Evolutionary conservation across 2,329 filamentous ascomycete species (phyloP).

Genomic region (Exophiala lecanii-corni): DNA sequence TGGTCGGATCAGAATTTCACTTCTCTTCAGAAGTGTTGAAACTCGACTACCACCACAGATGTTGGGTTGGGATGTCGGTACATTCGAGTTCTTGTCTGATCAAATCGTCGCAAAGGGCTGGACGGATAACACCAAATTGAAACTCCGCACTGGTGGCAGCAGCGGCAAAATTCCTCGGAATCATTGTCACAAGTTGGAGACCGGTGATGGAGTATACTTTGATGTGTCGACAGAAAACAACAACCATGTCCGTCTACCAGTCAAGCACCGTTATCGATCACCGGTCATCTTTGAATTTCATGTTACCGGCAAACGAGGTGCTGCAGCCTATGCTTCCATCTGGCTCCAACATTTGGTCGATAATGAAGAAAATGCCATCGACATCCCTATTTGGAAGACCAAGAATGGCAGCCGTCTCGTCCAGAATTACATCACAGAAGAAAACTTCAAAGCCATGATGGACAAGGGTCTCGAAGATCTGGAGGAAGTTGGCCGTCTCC

Average conservation of each 20-base stretch:
- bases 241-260: slow-evolving; percentile 67
- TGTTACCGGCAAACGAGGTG: slow-evolving; percentile 60
- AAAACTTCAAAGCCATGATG: slow-evolving; percentile 58
- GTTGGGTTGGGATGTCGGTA: slow-evolving; percentile 91
- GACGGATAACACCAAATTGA: slow-evolving; percentile 63
- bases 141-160: slow-evolving; percentile 78
- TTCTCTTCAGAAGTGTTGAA: slow-evolving; percentile 87
- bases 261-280: slow-evolving; percentile 84
- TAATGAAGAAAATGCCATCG: slow-evolving; percentile 69
- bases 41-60: slow-evolving; percentile 77
- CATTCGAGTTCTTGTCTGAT: slow-evolving; percentile 78
- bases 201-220: slow-evolving; percentile 58
- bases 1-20: slow-evolving; percentile 78
- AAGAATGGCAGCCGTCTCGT: slow-evolving; percentile 69
- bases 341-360: slow-evolving; percentile 86
- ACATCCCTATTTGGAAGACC: slow-evolving; percentile 88
- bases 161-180: slow-evolving; percentile 64
- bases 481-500: slow-evolving; percentile 73
- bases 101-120: slow-evolving; percentile 56
- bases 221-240: slow-evolving; percentile 51
- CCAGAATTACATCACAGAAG: slow-evolving; percentile 86
- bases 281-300: slow-evolving; percentile 88
- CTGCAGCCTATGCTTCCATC: slow-evolving; percentile 71
- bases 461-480: slow-evolving; percentile 71
- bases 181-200: slow-evolving; percentile 55